These are phyloP conservation scores for Lignosus rhinocerotis DNA, from an alignment of 1,284 basidiomycete species.

Conservation along the genomic window DNA sequence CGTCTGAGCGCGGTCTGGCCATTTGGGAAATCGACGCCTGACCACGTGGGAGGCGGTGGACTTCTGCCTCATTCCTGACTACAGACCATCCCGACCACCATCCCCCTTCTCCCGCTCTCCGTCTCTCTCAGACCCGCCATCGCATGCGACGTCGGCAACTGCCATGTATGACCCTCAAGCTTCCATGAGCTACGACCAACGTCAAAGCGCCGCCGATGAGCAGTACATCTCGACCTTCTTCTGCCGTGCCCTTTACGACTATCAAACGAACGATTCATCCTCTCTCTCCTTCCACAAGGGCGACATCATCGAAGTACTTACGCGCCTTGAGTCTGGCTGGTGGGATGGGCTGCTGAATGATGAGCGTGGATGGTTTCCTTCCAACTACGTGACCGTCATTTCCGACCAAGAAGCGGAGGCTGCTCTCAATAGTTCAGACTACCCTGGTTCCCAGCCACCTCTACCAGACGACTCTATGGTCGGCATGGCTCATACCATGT, in stretches of 20 bases:
- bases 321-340: constrained; percentile 92
- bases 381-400: constrained; percentile 88
- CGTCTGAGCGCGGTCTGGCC: constrained; percentile 1
- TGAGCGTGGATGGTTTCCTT: constrained; percentile 96
- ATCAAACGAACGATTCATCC: constrained; percentile 83
- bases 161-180: constrained; percentile 25
- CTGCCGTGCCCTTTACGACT: constrained; percentile 93
- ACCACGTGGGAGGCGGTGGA: constrained; percentile 20
- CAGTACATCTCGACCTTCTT: constrained; percentile 72
- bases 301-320: constrained; percentile 94
- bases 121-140: constrained; percentile 4
- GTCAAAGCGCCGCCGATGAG: constrained; percentile 42
- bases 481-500: constrained; percentile 53
- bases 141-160: constrained; percentile 24
- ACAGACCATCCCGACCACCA: constrained; percentile 8
- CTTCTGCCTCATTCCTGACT: constrained; percentile 7
- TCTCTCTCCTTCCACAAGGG: constrained; percentile 86
- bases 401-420: constrained; percentile 79
- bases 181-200: constrained; percentile 21
- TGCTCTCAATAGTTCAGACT: constrained; percentile 54
- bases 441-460: constrained; percentile 27
- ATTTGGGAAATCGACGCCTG: constrained; percentile 7
- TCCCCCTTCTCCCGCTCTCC: constrained; percentile 6
- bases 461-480: constrained; percentile 39
- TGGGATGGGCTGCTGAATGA: constrained; percentile 95